Evolutionary conservation across 1,284 basidiomycete species (phyloP), one percentile per base, ranked within the genome.

Genomic region (Rugosomyces carneus): DNA sequence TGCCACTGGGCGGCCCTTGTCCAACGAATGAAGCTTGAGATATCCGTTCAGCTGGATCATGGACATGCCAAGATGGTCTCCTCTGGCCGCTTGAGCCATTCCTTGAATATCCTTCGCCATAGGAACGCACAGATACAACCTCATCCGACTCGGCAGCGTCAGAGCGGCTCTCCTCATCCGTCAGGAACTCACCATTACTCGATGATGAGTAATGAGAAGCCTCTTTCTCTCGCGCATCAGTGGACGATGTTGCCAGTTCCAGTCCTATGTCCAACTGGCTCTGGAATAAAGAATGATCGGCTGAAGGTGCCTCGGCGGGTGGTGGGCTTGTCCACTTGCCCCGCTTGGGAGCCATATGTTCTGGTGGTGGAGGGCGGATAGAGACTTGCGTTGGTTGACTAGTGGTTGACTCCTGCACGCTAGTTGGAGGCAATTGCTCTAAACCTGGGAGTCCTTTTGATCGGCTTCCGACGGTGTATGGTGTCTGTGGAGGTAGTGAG

Each of bases 301-400:
- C 73, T 11, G 75, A 69, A 0, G 86, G 70, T 0, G 86, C 87
- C 55, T 84, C 82, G 1, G 80, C 76, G 3, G 86, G 84, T n/a
- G 86, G 86, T 7, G 86, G 85, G 53, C 84, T 88, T 0, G 85
- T 89, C 85, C 85, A 89, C 60, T 84, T 83, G 23, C 73, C 67
- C 26, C 85, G 76, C 58, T 74, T 81, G 1, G 86, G 83, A 11
- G 83, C 85, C 87, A 89, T 89, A 54, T 89, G 86, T 46, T 83
- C 80, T 1, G 78, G 78, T 31, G 74, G 72, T 18, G 74, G 64
- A 19, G 70, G 68, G 39, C 65, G 57, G 20, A 44, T 45, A 8
- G 52, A 32, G 5, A 51, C 49, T 34, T 34, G 31, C 2, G 31
- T 34, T 6, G 62, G 43, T 51, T 65, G 52, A 23, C 64, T 62